Conservation (phyloP, 352 stramenopile genomes). For the Globisporangium viniferum region DNA sequence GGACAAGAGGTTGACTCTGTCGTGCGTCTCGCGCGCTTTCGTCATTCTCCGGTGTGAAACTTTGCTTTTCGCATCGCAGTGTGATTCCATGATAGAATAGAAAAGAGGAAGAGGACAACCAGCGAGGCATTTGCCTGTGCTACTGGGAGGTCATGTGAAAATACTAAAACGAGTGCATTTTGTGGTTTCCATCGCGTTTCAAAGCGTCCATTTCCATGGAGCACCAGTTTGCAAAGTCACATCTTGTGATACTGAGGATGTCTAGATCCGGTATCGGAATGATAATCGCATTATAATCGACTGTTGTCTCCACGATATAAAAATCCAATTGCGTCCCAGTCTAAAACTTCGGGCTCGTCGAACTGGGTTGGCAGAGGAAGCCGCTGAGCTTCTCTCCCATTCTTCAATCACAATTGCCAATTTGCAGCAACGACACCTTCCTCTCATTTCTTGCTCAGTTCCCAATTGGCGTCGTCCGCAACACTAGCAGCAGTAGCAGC, state of each 20-base stretch:
- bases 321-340: neutral
- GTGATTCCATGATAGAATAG: slow-evolving; percentile 15
- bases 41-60: slow-evolving; percentile 14
- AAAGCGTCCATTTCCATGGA: too few relatives aligned
- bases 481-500: neutral
- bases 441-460: neutral
- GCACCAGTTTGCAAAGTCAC: too few relatives aligned
- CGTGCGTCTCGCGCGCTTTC: slow-evolving; percentile 7
- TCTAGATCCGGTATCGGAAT: neutral
- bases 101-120: neutral
- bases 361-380: neutral
- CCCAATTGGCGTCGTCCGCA: neutral
- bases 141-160: neutral
- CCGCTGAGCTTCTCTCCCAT: neutral
- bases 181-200: neutral
- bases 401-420: neutral
- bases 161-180: neutral
- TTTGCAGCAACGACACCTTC: neutral
- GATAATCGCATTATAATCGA: neutral
- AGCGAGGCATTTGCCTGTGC: neutral
- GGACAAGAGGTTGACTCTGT: neutral
- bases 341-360: neutral
- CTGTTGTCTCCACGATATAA: neutral
- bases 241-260: too few relatives aligned
- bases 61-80: slow-evolving; percentile 10